Base-by-base conservation (phyloP, 495 filamentous ascomycete genomes). In the Trichoderma virens region DNA sequence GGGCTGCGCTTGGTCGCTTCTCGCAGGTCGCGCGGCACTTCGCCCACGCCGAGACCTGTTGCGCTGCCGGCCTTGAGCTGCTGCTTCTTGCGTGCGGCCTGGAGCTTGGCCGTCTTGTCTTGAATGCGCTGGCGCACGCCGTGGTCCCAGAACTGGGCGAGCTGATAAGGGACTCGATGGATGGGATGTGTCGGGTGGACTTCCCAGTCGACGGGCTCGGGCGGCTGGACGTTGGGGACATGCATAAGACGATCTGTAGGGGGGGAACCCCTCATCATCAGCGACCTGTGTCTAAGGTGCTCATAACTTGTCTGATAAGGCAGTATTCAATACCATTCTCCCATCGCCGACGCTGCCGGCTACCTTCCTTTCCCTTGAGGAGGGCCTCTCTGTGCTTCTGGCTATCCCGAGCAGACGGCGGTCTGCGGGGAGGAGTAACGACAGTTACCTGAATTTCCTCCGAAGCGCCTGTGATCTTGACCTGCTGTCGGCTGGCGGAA, bases 341-440 rank as follows among this genome's bases (percentile, higher is more conserved):
- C 92, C 92, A 97, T 45, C 93, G 82, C 70, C 91, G 88, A 59
- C 94, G 82, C 63, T 92, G 85, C 51, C 93, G 83, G 65, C 85
- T 92, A n/a, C 94, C 94, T 70, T 96, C 91, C 67, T 92, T 96
- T 60, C 93, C 94, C 75, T 90, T 93, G n/a, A 92, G 77, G 61
- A 95, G 68, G 11, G 87, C 86, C 70, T 97, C 93, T 30, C 93
- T 73, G 45, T 69, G 70, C 45, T 72, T 73, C 68, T 75, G 70
- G 65, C 76, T 82, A 54, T 83, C 81, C 6, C 81, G 75, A 30
- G 71, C 69, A 51, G 74, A 74, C 0, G 67, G 70, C 30, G 76
- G 70, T 11, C 72, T 71, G 54, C 70, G 74, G 31, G 73, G 56
- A 32, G 73, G 67, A 63, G 71, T 70, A 35, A 73, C 56, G 23